A percentile compares a stretch with the other conserved stretches of the same genome.
Evolutionary conservation across 306 rosid species (phyloP).

Genomic region (Alnus rubra): DNA sequence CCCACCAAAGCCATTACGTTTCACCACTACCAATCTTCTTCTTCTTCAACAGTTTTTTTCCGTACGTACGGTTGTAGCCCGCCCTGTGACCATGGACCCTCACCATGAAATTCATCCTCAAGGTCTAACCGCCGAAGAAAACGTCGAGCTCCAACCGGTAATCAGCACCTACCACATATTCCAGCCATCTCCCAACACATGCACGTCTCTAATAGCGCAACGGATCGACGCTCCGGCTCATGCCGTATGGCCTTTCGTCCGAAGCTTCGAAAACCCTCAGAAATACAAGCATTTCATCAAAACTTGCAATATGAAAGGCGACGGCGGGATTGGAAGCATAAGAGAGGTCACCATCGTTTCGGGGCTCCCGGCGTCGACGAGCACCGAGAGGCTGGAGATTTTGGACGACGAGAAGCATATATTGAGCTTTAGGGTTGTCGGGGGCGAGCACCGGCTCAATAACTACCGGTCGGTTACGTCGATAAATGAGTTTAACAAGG

Average conservation of each 20-base stretch:
- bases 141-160: conserved; percentile 44
- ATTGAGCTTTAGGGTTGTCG: conserved; percentile 74
- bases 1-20: background rate
- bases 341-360: conserved; percentile 83
- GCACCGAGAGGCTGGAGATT: conserved; percentile 88
- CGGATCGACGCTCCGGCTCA: conserved; percentile 62
- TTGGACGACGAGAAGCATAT: conserved; percentile 78
- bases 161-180: conserved; percentile 59
- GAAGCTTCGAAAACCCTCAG: conserved; percentile 71
- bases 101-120: conserved; percentile 22
- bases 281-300: conserved; percentile 90
- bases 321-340: conserved; percentile 76
- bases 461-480: conserved; percentile 85
- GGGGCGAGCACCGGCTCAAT: conserved; percentile 81
- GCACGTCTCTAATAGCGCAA: conserved; percentile 69
- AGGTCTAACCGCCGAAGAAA: conserved; percentile 64
- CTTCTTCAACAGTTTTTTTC: background rate
- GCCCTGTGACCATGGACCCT: conserved; percentile 31
- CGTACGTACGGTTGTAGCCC: background rate
- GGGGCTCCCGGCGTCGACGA: conserved; percentile 86
- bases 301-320: conserved; percentile 71
- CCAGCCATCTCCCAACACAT: conserved; percentile 47
- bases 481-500: conserved; percentile 56
- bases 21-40: background rate
- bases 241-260: conserved; percentile 60